Base-by-base conservation (phyloP, 1,284 basidiomycete genomes). In the Mycosarcoma maydis region DNA sequence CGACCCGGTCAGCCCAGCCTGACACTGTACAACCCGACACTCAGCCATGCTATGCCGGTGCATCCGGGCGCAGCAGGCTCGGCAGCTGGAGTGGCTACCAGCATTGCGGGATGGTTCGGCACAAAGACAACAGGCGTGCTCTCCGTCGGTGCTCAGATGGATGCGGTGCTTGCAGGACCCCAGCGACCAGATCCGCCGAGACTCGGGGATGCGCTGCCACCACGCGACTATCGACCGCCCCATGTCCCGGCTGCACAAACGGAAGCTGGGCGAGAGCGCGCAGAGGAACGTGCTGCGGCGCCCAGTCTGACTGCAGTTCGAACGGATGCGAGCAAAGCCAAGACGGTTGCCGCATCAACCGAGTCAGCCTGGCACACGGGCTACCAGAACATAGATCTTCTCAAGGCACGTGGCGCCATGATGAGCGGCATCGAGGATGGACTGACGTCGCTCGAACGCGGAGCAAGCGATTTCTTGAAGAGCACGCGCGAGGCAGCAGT, bases 401-500 rank as follows among this genome's bases (percentile, higher is more conserved):
- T 70, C 45, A 69, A 72, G 41, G 67, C 61, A 27, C 47, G 70
- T n/a, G 70, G 70, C 24, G 71, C 65, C 17, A 71, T 69, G 71
- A 60, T 73, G 61, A 71, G 54, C 30, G 68, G 68, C 32, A 61
- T 77, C 36, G 76, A 75, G 32, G 72, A 77, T 16, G 72, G 76
- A 16, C 41, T 77, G 37, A 64, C 52, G 6, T 60, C 59, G 22
- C 46, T 77, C 22, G 76, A 77, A 36, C 55, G 57, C 10, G 68
- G 72, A 20, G 74, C 76, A 13, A 71, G 62, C 48, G 55, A 72
- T 55, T 76, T 77, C 41, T 39, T 74, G 33, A 75, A 74, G 46
- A 76, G 67, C 52, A 76, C 73, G 23, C 60, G 74, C 29, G 72
- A 77, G 48, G 60, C 68, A 11, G 75, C 75, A 3, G 59, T 77